Evolutionary conservation across 345 rosid species (phyloP), one percentile per base, ranked within the genome.

Genomic region (Boechera stricta): DNA sequence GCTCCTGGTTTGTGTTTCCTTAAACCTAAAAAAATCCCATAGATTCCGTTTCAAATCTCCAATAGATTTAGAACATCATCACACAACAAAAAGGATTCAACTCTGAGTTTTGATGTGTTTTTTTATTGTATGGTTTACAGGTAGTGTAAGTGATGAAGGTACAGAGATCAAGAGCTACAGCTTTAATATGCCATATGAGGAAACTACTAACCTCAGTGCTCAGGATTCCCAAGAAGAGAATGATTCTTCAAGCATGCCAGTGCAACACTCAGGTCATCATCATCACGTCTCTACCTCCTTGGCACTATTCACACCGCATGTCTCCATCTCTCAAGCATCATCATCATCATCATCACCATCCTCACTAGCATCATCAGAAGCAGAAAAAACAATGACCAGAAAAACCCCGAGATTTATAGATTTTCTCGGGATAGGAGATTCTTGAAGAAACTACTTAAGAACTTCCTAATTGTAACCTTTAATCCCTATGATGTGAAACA

Each of bases 351-450:
- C 86, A 73, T 69, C 85, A 63, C 66, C 72, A 61, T 26, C 83
- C 38, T 61, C 59, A 69, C 56, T 76, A 44, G 29, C 74, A 68
- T 44, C 70, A 69, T 58, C 87, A 67, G 35, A 26, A 60, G 85
- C 79, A 68, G 83, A 56, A 12, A 70, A 75, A 51, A 21, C 81
- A 52, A 73, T 31, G 73, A 69, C 56, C 16, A 58, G 52, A 26
- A 24, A 13, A 26, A 41, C 84, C 18, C 84, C 86, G 16, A 77
- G 84, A 38, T 87, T 87, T 75, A 81, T 89, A 44, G 93, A 87
- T 79, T 89, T 89, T 77, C 88, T 89, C n/a, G 90, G 90, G 16
- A 85, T 84, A 62, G 90, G 89, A 70, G 38, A 64, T 55, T 45
- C 59, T 62, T 42, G 58, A 70, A 49, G 61, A 47, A 35, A 56